Evolutionary conservation across 2,329 filamentous ascomycete genomes (phyloP).

Genomic region (Pseudogymnoascus sp.): DNA sequence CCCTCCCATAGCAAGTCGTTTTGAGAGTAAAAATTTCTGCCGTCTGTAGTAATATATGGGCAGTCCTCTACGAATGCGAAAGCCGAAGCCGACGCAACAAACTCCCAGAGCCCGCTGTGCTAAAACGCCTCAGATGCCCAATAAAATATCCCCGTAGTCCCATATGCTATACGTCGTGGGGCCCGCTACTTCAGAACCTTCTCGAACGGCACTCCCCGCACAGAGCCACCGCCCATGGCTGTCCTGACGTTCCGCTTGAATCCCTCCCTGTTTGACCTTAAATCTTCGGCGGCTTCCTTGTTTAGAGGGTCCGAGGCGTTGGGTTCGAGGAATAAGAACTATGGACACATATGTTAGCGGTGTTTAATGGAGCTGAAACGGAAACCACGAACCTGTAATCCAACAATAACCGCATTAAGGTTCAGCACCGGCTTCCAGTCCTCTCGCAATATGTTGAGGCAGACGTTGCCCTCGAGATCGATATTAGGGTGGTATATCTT

Average conservation of each 20-base stretch:
- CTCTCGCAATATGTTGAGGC: constrained; percentile 91
- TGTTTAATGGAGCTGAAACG: background rate
- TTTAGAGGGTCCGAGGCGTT: constrained; percentile 97
- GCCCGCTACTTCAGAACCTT: constrained; percentile 57
- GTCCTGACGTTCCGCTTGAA: constrained; percentile 87
- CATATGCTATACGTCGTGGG: background rate
- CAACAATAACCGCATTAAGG: constrained; percentile 91
- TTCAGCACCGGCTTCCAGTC: constrained; percentile 99
- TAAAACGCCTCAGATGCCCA: constrained; percentile 13
- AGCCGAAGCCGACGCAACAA: background rate
- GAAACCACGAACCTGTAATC: constrained; percentile 58
- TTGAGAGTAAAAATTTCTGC: background rate
- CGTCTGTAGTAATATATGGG: background rate
- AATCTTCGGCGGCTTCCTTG: constrained; percentile 91
- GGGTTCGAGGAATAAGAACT: constrained; percentile 96
- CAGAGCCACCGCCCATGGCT: constrained; percentile 70
- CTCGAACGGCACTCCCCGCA: constrained; percentile 68
- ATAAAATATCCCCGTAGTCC: background rate
- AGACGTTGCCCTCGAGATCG: constrained; percentile 94
- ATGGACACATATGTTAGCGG: constrained; percentile 13
- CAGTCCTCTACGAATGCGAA: background rate
- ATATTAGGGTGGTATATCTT: constrained; percentile 99
- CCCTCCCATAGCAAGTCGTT: background rate
- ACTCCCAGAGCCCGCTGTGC: constrained; percentile 6
- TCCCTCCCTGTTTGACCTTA: constrained; percentile 72